Evolutionary conservation across 116 monocot genomes (phyloP).

Genomic region (Phalaenopsis hybrid): DNA sequence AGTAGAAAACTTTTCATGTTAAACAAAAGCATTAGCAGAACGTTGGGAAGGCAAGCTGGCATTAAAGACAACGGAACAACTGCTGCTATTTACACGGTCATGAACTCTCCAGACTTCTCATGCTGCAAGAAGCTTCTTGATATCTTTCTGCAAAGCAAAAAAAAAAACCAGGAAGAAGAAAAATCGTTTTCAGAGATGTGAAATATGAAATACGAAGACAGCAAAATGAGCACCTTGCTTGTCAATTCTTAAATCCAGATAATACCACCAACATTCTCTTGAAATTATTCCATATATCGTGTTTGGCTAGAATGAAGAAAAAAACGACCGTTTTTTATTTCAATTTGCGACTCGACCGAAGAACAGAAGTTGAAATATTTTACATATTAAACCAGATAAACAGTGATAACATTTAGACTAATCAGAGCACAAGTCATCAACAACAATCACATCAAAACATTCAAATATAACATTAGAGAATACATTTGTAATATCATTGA

Average conservation of each 20-base stretch:
- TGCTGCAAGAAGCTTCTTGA: conserved; percentile 48
- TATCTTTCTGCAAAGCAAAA: conserved; percentile 53
- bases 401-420: too few species aligned
- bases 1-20: neutral
- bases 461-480: too few species aligned
- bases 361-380: too few species aligned
- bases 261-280: neutral
- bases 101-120: conserved; percentile 9
- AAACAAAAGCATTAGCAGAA: neutral
- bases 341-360: too few species aligned
- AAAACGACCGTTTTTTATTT: too few species aligned
- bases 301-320: too few species aligned
- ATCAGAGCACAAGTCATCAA: too few species aligned
- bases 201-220: neutral
- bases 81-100: neutral
- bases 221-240: too few species aligned
- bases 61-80: neutral
- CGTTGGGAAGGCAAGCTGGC: neutral
- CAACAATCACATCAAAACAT: too few species aligned
- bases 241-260: neutral
- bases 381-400: too few species aligned
- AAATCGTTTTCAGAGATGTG: neutral
- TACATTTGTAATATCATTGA: too few species aligned
- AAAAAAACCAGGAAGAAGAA: neutral
- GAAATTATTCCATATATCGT: neutral